Percentiles rank a stretch among this genome's conserved stretches.
Evolutionary conservation across 176 grass and related monocot species (phyloP).

Genomic region (Triticum timopheevii): DNA sequence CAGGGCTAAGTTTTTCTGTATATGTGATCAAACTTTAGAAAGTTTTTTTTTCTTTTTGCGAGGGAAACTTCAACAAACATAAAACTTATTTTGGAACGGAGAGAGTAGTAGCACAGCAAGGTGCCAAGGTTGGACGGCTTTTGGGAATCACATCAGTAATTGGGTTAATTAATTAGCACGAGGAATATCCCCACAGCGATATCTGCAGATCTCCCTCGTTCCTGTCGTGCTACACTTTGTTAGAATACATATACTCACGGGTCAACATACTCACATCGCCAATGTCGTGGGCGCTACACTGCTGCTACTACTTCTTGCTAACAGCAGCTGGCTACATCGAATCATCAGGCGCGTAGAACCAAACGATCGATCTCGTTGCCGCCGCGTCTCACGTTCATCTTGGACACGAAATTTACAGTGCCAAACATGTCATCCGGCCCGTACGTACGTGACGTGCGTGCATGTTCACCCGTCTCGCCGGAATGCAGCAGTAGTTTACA

Average conservation of each 20-base stretch:
- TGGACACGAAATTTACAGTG: background rate
- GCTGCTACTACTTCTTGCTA: background rate
- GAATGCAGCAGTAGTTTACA: background rate
- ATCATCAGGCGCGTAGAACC: too few species aligned
- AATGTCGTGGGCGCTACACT: conserved; percentile 16
- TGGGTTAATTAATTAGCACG: background rate
- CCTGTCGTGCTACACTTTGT: background rate
- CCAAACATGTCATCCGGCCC: background rate
- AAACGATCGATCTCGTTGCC: background rate
- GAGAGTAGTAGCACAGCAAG: background rate
- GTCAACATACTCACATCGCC: conserved; percentile 3
- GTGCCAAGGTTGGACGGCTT: background rate
- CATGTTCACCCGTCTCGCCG: background rate
- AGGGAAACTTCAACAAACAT: too few species aligned
- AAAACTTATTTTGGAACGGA: too few species aligned
- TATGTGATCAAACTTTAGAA: too few species aligned
- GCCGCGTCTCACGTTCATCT: background rate
- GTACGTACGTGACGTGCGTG: background rate
- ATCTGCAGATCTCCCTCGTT: background rate
- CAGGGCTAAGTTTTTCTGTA: too few species aligned
- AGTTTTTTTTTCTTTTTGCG: too few species aligned
- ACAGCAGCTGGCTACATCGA: background rate
- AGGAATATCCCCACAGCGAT: background rate
- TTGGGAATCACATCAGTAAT: background rate
- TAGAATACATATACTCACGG: background rate